Evolutionary conservation across 2,329 filamentous ascomycete genomes (phyloP), one percentile per base, ranked within the genome.

Genomic region (Verticillium nubilum): DNA sequence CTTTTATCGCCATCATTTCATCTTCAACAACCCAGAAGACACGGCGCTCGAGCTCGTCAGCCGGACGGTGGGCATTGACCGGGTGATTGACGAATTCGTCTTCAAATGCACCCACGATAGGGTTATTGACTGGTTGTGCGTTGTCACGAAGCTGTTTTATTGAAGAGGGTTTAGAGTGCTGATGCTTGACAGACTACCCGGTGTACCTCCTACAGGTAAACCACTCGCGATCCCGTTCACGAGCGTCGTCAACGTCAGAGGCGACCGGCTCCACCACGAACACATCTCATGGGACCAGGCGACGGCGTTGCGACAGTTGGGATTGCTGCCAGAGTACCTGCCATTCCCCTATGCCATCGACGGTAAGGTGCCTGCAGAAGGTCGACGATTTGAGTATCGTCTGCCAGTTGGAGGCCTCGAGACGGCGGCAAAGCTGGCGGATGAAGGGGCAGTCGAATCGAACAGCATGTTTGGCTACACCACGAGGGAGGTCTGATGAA

Each of bases 1-100:
- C 5, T 94, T 93, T 67, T 93, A 93, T 72, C 79, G 80, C 0
- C 69, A 91, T 62, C 84, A 92, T 67, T 93, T 94, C 73, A 87
- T 93, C 66, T 90, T 87, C 68, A 85, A 79, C 60, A 94, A 93
- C 63, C 84, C 90, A 0, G 78, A 77, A 0, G 89, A 92, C 63
- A 86, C 87, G 0, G 75, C 77, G 4, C 75, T 93, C 2, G 86
- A 91, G 66, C 81, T 92, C 1, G 79, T 92, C 31, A 90, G 86
- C 61, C 82, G 90, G 0, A 92, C 88, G 0, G 76, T 92, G 0
- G 89, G 89, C 0, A 81, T 87, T 0, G 89, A 93, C 66, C 80
- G 89, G 0, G 80, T 93, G 0, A 81, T 91, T 2, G 88, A 91
- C 63, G 88, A 91, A 67, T 90, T 91, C 63, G 77, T 89, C 19